Percentiles rank a stretch among this genome's conserved stretches.
These are phyloP conservation scores for Cryomyces minteri DNA, from an alignment of 495 filamentous ascomycete species.

Conservation along the genomic window DNA sequence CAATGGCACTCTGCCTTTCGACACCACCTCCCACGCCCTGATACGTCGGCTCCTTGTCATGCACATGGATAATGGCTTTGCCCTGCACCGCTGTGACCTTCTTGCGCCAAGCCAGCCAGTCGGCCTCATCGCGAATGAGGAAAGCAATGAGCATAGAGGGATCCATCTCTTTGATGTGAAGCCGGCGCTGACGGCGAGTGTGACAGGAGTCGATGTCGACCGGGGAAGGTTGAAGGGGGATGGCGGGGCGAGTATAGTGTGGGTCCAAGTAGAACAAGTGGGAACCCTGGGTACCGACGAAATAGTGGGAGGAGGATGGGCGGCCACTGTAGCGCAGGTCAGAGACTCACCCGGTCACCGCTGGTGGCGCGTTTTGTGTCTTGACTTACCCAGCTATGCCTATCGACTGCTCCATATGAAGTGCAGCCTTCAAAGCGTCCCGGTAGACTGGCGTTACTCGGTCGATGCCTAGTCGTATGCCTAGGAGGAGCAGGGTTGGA, in stretches of 20 bases:
- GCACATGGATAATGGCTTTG: constrained; percentile 72
- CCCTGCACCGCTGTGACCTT: constrained; percentile 49
- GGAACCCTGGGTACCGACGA: constrained; percentile 81
- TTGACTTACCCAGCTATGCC: constrained; percentile 83
- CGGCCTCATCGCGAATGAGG: constrained; percentile 59
- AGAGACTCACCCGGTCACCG: not conserved
- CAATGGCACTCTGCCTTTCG: constrained; percentile 58
- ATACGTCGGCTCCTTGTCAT: constrained; percentile 39
- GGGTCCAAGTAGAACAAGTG: constrained; percentile 92
- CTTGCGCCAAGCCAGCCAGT: constrained; percentile 69
- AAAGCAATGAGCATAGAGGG: constrained; percentile 99
- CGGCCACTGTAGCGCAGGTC: constrained; percentile 42
- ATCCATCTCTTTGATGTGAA: constrained; percentile 87
- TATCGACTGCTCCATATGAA: constrained; percentile 77
- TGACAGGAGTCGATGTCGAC: constrained; percentile 76
- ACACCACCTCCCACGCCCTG: constrained; percentile 24
- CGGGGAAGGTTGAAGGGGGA: constrained; percentile 36
- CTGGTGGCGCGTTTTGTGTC: not conserved
- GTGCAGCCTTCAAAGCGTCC: constrained; percentile 61
- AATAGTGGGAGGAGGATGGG: constrained; percentile 90
- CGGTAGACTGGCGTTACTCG: constrained; percentile 85
- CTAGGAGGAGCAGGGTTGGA: constrained; percentile 77
- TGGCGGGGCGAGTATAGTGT: constrained; percentile 53
- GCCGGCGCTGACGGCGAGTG: constrained; percentile 60
- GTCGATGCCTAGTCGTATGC: constrained; percentile 79